Evolutionary conservation across 768 basidiomycete genomes (phyloP).

Genomic region (Rubroboletus satanas): DNA sequence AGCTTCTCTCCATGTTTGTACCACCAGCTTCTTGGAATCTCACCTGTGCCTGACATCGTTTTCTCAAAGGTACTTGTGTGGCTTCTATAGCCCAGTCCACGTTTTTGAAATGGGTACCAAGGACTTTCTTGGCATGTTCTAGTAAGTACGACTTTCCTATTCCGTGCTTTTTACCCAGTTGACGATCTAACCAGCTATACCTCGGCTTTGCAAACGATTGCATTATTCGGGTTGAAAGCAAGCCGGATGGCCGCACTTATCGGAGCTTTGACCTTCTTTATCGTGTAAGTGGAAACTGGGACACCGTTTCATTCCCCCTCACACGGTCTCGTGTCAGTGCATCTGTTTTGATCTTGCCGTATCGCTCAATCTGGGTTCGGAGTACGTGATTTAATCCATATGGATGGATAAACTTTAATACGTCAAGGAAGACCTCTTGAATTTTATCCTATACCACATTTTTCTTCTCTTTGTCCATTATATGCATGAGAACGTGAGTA

Average conservation of each 20-base stretch:
- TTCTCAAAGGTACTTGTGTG: constrained; percentile 39
- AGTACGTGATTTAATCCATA: constrained; percentile 28
- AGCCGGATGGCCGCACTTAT: constrained; percentile 63
- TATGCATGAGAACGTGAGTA: constrained; percentile 55
- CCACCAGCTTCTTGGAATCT: not conserved
- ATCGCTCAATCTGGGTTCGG: constrained; percentile 34
- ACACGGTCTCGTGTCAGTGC: constrained; percentile 23
- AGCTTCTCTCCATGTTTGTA: constrained; percentile 46
- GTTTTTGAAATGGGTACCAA: constrained; percentile 42
- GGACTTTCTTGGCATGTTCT: constrained; percentile 39
- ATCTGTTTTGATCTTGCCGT: constrained; percentile 37
- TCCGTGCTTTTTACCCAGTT: not conserved
- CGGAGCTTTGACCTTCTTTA: constrained; percentile 54
- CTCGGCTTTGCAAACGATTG: constrained; percentile 51
- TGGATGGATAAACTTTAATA: constrained; percentile 4
- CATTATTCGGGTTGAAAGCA: constrained; percentile 65
- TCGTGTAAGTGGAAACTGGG: constrained; percentile 38
- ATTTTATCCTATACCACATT: constrained; percentile 72
- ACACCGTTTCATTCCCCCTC: constrained; percentile 16
- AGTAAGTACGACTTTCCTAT: constrained; percentile 28
- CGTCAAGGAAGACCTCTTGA: constrained; percentile 48
- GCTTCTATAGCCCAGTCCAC: constrained; percentile 35
- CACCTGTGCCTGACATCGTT: constrained; percentile 7
- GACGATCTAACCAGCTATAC: constrained; percentile 22
- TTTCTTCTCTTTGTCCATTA: constrained; percentile 80